These are phyloP conservation scores for Taphrina deformans DNA, from an alignment of 1,139 yeast species.

Conservation along the genomic window DNA sequence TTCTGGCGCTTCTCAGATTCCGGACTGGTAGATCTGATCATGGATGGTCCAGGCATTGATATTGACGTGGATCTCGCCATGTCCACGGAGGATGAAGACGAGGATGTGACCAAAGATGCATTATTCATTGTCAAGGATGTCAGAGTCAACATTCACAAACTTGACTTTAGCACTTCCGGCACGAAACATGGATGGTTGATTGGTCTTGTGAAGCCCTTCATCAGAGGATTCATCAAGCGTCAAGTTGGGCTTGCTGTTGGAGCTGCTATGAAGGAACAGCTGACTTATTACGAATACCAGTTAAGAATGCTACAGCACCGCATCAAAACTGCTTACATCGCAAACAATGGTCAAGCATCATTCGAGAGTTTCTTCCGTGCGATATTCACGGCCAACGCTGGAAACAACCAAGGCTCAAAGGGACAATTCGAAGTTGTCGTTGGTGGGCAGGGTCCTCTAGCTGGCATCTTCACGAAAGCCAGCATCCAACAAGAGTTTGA, in stretches of 20 bases:
- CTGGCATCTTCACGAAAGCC: slow-evolving; percentile 24
- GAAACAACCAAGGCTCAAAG: slow-evolving; percentile 17
- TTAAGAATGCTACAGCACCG: slow-evolving; percentile 31
- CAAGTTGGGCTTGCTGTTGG: slow-evolving; percentile 26
- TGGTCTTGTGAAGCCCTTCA: slow-evolving; percentile 31
- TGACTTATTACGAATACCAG: slow-evolving; percentile 27
- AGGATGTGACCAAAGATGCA: slow-evolving; percentile 27
- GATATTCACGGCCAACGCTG: slow-evolving; percentile 25
- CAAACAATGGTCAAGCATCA: slow-evolving; percentile 34
- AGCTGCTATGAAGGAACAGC: slow-evolving; percentile 20
- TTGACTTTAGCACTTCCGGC: slow-evolving; percentile 27
- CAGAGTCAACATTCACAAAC: slow-evolving; percentile 29
- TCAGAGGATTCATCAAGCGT: slow-evolving; percentile 27
- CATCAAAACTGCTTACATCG: slow-evolving; percentile 30
- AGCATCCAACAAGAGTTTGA: slow-evolving; percentile 24
- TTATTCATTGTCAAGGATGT: slow-evolving; percentile 30
- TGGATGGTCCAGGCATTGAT: slow-evolving; percentile 34
- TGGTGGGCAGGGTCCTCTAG: slow-evolving; percentile 25
- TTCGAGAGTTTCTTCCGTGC: slow-evolving; percentile 30
- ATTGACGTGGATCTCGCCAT: slow-evolving; percentile 25
- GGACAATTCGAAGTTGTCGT: slow-evolving; percentile 29
- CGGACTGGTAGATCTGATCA: slow-evolving; percentile 31
- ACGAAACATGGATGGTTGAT: slow-evolving; percentile 29
- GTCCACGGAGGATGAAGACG: slow-evolving; percentile 32
- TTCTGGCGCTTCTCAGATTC: slow-evolving; percentile 31